Evolutionary conservation across 2,329 filamentous ascomycete genomes (phyloP).

Genomic region (Neonectria hederae): DNA sequence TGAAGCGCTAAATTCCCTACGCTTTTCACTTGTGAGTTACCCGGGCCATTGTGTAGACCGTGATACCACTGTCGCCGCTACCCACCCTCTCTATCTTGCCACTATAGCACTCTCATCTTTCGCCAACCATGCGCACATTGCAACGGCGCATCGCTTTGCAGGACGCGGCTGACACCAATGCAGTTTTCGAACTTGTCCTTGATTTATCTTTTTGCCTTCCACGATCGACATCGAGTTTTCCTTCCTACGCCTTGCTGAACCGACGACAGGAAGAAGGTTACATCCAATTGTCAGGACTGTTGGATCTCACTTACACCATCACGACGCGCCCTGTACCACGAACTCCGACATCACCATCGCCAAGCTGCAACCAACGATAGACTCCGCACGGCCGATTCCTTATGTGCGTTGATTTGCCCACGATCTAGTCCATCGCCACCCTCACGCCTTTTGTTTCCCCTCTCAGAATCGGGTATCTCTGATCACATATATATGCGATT

Average conservation of each 20-base stretch:
- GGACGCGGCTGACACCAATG: conserved; percentile 10
- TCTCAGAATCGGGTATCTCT: conserved; percentile 5
- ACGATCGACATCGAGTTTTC: conserved; percentile 15
- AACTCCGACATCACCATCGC: conserved; percentile 12
- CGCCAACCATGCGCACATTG: background rate
- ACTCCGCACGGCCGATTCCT: conserved; percentile 19
- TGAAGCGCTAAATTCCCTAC: conserved; percentile 25
- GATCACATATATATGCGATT: conserved; percentile 11
- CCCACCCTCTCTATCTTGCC: conserved; percentile 24
- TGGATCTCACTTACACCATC: conserved; percentile 14
- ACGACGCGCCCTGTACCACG: conserved; percentile 16
- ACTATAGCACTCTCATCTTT: conserved; percentile 4
- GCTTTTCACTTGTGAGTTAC: conserved; percentile 33
- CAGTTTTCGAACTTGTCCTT: conserved; percentile 22
- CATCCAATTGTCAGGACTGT: conserved; percentile 2
- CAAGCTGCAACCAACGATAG: conserved; percentile 14
- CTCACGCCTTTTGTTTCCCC: background rate
- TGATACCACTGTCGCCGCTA: conserved; percentile 20
- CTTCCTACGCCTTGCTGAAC: conserved; percentile 15
- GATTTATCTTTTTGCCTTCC: conserved; percentile 17
- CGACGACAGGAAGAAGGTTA: background rate
- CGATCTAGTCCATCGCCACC: conserved; percentile 6
- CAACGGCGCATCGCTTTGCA: background rate
- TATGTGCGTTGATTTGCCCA: conserved; percentile 23
- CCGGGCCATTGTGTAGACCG: conserved; percentile 24